Evolutionary conservation across 495 filamentous ascomycete genomes (phyloP).

Genomic region (Baudoinia panamericana): DNA sequence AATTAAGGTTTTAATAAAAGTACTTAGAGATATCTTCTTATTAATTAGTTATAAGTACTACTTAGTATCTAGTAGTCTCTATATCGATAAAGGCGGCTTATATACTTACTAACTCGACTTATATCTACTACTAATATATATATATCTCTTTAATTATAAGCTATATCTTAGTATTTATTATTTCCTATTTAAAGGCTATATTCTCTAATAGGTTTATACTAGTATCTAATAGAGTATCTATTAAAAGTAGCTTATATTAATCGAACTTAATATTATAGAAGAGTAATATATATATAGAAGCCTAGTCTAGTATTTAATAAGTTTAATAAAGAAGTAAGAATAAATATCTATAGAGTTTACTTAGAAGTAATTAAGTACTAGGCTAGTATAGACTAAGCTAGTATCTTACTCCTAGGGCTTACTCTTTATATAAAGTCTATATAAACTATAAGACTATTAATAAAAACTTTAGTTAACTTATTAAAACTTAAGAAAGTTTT

Average conservation of each 20-base stretch:
- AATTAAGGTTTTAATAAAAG: background rate
- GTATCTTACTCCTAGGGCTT: constrained; percentile 1
- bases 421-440: constrained; percentile 1
- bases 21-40: background rate
- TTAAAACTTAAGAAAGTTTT: background rate
- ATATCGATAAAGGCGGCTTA: background rate
- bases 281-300: constrained; percentile 4
- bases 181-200: background rate
- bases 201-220: background rate
- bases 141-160: constrained; percentile 3
- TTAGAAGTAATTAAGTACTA: background rate
- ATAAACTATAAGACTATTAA: background rate
- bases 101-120: background rate
- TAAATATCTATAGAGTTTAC: background rate
- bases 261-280: constrained; percentile 9
- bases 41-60: background rate
- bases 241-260: background rate
- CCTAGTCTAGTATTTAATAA: constrained; percentile 3
- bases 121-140: constrained; percentile 1
- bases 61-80: background rate
- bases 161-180: background rate
- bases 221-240: background rate
- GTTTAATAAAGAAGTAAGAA: constrained; percentile 1
- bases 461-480: background rate
- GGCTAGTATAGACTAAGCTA: background rate